Evolutionary conservation across 1,139 yeast species (phyloP).

Genomic region (Candida gigantensis): DNA sequence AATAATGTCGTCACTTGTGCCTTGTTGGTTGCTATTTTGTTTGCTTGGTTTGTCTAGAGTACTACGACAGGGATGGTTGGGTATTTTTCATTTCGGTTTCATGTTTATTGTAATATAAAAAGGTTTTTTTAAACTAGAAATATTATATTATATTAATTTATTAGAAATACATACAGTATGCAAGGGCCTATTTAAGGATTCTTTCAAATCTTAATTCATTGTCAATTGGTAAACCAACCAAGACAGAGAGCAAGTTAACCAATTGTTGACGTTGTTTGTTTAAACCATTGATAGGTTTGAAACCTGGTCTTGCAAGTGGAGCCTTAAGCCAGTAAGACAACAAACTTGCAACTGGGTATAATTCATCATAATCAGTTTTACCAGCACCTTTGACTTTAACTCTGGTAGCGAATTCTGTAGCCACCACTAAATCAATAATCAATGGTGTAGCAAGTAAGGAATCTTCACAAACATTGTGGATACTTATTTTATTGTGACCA

Average conservation of each 20-base stretch:
- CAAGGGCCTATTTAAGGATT: not conserved
- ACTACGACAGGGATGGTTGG: too few species aligned
- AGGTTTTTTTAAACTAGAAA: too few species aligned
- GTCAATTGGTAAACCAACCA: slow-evolving; percentile 4
- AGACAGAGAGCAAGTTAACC: slow-evolving; percentile 2
- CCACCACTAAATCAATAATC: slow-evolving; percentile 86
- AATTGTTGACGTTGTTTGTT: slow-evolving; percentile 79
- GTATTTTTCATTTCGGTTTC: too few species aligned
- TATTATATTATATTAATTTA: too few species aligned
- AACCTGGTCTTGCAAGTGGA: slow-evolving; percentile 89
- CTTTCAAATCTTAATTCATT: slow-evolving; percentile 3
- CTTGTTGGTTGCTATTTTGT: too few species aligned
- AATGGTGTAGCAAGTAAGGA: slow-evolving; percentile 92
- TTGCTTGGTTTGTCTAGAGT: too few species aligned
- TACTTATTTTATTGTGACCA: slow-evolving; percentile 91
- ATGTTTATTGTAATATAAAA: too few species aligned
- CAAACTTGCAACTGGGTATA: slow-evolving; percentile 85
- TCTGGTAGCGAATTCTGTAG: slow-evolving; percentile 87
- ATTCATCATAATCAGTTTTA: slow-evolving; percentile 53
- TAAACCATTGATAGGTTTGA: slow-evolving; percentile 87
- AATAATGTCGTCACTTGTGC: too few species aligned
- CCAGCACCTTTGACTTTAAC: slow-evolving; percentile 67
- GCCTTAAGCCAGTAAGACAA: slow-evolving; percentile 97
- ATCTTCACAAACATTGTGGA: slow-evolving; percentile 96
- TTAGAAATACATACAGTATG: not conserved